phyloP scores from a whole-genome alignment of 371 early-diverging fungal species.

The Apophysomyces variabilis region DNA sequence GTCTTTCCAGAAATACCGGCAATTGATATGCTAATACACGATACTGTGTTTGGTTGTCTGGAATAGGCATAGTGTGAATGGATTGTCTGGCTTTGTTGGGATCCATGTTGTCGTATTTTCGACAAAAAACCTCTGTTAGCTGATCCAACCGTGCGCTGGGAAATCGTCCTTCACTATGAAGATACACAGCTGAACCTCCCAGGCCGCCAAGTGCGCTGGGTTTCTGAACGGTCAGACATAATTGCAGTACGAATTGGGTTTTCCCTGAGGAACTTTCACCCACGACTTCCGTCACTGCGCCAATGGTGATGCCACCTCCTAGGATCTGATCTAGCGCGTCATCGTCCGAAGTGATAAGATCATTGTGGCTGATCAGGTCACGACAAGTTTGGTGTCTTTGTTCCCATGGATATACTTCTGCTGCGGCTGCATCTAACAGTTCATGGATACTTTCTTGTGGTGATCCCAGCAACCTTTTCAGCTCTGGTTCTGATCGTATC shows the following conservation, averaged over 20 bases:
- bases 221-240: conserved; percentile 66
- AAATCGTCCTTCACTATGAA: conserved; percentile 68
- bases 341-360: conserved; percentile 57
- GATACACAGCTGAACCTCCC: conserved; percentile 60
- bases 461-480: conserved; percentile 14
- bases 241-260: conserved; percentile 78
- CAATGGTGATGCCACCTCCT: conserved; percentile 59
- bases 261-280: conserved; percentile 77
- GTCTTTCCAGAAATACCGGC: conserved; percentile 58
- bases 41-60: conserved; percentile 71
- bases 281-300: conserved; percentile 61
- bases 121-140: conserved; percentile 36
- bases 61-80: conserved; percentile 67
- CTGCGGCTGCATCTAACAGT: conserved; percentile 21
- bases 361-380: neutral
- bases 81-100: conserved; percentile 27
- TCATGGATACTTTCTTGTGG: conserved; percentile 14
- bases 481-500: conserved; percentile 14
- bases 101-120: conserved; percentile 11
- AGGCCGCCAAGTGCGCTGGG: conserved; percentile 60
- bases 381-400: conserved; percentile 8
- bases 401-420: conserved; percentile 27
- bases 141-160: conserved; percentile 57
- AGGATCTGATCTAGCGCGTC: conserved; percentile 53
- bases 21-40: conserved; percentile 75